A percentile compares a stretch with the other conserved stretches of the same genome.
phyloP scores from a whole-genome alignment of 768 basidiomycete species.

The Baorangia bicolor region DNA sequence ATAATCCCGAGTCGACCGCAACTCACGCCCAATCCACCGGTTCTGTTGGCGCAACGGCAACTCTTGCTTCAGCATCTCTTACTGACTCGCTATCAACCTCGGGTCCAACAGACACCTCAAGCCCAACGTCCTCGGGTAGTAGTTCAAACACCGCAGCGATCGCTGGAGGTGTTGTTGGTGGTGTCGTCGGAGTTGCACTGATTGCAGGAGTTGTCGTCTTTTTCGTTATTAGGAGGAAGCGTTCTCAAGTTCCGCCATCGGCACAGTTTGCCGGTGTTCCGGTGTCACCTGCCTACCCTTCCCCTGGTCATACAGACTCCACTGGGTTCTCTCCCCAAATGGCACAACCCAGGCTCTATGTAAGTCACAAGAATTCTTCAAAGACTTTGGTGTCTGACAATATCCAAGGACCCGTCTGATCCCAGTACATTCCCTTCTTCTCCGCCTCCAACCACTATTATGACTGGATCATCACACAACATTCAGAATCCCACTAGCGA shows the following conservation, averaged over 20 bases:
- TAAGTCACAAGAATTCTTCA: constrained; percentile 12
- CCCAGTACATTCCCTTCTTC: constrained; percentile 38
- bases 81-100: constrained; percentile 12
- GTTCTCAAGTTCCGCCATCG: constrained; percentile 23
- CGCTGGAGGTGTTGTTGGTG: constrained; percentile 62
- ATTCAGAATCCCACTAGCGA: constrained; percentile 1
- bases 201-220: constrained; percentile 41
- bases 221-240: constrained; percentile 34
- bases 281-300: not conserved
- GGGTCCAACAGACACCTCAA: not conserved
- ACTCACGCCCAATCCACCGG: constrained; percentile 31
- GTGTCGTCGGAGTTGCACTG: constrained; percentile 50
- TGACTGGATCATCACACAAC: constrained; percentile 5
- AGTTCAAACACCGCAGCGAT: constrained; percentile 51
- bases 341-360: constrained; percentile 30
- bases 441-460: constrained; percentile 17
- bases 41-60: constrained; percentile 9
- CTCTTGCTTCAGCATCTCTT: constrained; percentile 15
- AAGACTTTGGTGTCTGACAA: not conserved
- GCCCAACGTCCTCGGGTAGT: constrained; percentile 4
- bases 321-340: constrained; percentile 17
- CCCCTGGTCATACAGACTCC: constrained; percentile 7
- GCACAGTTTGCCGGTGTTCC: constrained; percentile 4
- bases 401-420: constrained; percentile 35
- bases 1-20: constrained; percentile 45